Percentiles rank a stretch among this genome's conserved stretches.
phyloP scores from a whole-genome alignment of 2,329 filamentous ascomycete genomes.

The Cladosporium sp. region DNA sequence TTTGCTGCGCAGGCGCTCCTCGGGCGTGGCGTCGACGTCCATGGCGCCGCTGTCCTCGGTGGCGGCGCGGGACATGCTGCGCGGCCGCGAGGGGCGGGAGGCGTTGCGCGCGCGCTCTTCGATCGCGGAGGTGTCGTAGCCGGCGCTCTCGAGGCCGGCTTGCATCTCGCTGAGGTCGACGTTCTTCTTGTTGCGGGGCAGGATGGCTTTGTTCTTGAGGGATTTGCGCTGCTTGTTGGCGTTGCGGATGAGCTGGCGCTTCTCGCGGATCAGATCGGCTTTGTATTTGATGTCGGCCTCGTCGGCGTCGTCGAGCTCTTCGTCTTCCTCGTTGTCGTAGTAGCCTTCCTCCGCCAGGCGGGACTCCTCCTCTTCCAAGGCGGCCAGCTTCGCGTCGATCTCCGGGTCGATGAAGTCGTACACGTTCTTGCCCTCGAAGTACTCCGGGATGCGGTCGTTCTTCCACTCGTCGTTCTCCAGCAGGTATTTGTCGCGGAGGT shows the following conservation, averaged over 20 bases:
- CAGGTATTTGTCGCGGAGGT: slow-evolving; percentile 82
- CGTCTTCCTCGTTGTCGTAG: slow-evolving; percentile 76
- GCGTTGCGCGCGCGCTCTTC: slow-evolving; percentile 67
- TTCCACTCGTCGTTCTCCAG: slow-evolving; percentile 92
- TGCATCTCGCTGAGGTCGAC: slow-evolving; percentile 86
- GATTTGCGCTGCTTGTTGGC: slow-evolving; percentile 93
- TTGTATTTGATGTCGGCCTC: slow-evolving; percentile 86
- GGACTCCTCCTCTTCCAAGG: slow-evolving; percentile 93
- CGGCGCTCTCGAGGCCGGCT: slow-evolving; percentile 76
- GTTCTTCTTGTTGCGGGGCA: slow-evolving; percentile 76
- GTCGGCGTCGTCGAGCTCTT: slow-evolving; percentile 77
- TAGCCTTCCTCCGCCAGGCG: slow-evolving; percentile 85
- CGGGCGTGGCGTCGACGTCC: slow-evolving; percentile 54
- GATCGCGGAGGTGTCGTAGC: slow-evolving; percentile 75
- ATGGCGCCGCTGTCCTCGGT: slow-evolving; percentile 69
- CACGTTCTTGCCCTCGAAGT: slow-evolving; percentile 94
- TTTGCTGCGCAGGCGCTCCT: slow-evolving; percentile 44
- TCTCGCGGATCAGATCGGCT: slow-evolving; percentile 92
- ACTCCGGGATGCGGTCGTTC: slow-evolving; percentile 90
- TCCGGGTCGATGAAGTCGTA: slow-evolving; percentile 97
- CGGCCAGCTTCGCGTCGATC: slow-evolving; percentile 87
- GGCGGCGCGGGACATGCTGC: slow-evolving; percentile 44
- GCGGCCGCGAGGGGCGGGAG: slow-evolving; percentile 62
- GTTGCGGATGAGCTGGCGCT: slow-evolving; percentile 87
- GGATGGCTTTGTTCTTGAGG: slow-evolving; percentile 93